Percentiles rank a stretch among this genome's conserved stretches.
phyloP scores from a whole-genome alignment of 2,329 filamentous ascomycete genomes.

The Sporothrix brasiliensis region DNA sequence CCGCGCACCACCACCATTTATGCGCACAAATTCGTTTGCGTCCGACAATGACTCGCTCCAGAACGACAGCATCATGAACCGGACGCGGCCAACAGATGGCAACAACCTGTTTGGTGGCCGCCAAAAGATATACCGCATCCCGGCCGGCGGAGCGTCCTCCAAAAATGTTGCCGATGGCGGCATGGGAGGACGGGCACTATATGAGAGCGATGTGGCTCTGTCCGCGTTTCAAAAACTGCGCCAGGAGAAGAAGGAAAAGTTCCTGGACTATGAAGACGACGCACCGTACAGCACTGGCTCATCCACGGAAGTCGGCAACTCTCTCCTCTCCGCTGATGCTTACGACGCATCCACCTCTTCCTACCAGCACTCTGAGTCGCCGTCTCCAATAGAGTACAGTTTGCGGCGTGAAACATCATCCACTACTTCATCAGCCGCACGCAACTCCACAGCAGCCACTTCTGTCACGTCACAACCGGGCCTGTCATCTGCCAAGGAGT shows the following conservation, averaged over 20 bases:
- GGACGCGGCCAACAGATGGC: slow-evolving; percentile 80
- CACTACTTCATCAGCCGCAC: slow-evolving; percentile 72
- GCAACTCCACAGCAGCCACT: slow-evolving; percentile 84
- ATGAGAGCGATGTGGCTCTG: slow-evolving; percentile 82
- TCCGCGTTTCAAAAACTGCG: slow-evolving; percentile 82
- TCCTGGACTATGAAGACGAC: slow-evolving; percentile 28
- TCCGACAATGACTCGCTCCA: slow-evolving; percentile 67
- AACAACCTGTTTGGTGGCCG: slow-evolving; percentile 93
- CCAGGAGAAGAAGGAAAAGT: slow-evolving; percentile 58
- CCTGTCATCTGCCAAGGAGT: slow-evolving; percentile 54
- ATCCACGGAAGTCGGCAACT: slow-evolving; percentile 30
- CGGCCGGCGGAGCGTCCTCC: slow-evolving; percentile 54
- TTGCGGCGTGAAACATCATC: slow-evolving; percentile 84
- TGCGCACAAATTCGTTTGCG: slow-evolving; percentile 66
- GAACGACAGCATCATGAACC: slow-evolving; percentile 75
- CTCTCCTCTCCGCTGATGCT: slow-evolving; percentile 42
- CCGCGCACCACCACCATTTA: slow-evolving; percentile 59
- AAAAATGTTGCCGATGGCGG: slow-evolving; percentile 51
- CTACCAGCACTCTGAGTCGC: slow-evolving; percentile 55
- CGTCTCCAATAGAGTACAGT: slow-evolving; percentile 65
- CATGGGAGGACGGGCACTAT: slow-evolving; percentile 70
- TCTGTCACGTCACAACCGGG: slow-evolving; percentile 77
- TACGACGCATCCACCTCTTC: slow-evolving; percentile 41
- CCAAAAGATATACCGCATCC: slow-evolving; percentile 92
- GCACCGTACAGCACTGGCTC: slow-evolving; percentile 39